Base-by-base conservation (phyloP, 2,329 filamentous ascomycete species). In the Esteya vermicola region DNA sequence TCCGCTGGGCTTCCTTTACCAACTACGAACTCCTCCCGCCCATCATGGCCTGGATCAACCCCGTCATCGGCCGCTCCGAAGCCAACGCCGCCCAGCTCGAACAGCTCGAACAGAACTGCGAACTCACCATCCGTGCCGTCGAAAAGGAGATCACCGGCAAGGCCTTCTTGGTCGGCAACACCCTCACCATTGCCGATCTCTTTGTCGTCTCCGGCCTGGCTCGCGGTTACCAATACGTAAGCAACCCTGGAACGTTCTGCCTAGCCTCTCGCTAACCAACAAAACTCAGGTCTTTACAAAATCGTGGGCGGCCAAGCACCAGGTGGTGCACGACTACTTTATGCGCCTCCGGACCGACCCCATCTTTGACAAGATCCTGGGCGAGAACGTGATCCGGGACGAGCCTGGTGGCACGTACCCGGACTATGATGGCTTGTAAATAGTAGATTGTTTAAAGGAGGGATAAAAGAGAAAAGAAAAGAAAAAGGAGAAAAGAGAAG, bases 1-100 rank as follows among this genome's bases (percentile, higher is more conserved):
- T 56, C 22, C 57, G 67, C 49, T 72, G 66, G 67, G 50, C 60
- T n/a, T 53, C 48, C 40, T 64, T 62, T 46, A 50, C 60, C 13
- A 58, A 65, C 43, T 50, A 47, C 35, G 61, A 64, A 51, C 37
- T 62, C 13, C 31, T 39, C 20, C 19, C 39, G 26, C 50, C 52
- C 45, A 51, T 51, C 34, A 51, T 40, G 38, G 38, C 38, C 13
- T 40, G 38, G 38, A 35, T 40, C 19, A 40, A 35, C 25, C 38
- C 38, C 5, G 23, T 35, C 13, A 34, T 40, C 14, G 38, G 38
- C 6, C 25, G 26, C 2, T 20, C 36, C 12, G 6, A 13, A 13
- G 16, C 36, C 4, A 19, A 12, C 5, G 14, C 36, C 6, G 36
- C 16, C 14, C 9, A 14, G 9, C 36, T 38, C 13, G 18, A 12